Base-by-base conservation (phyloP, 345 rosid genomes). In the Toxicodendron radicans region DNA sequence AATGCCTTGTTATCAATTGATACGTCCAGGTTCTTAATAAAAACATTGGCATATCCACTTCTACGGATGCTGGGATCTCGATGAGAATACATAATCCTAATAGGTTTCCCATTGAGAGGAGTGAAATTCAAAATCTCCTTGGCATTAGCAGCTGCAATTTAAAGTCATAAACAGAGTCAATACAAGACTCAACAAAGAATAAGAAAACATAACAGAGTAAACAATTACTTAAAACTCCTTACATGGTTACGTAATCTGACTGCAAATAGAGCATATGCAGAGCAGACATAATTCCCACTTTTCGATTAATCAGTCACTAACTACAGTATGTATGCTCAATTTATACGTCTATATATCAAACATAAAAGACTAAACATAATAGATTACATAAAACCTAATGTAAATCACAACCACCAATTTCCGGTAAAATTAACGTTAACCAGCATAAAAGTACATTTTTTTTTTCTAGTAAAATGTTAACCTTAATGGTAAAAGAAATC, bases 71-170 rank as follows among this genome's bases (percentile, higher is more conserved):
- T 86, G 8, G 94, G 94, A 82, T 91, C 97, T 38, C 94, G 85
- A 64, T 89, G 85, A 30, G 92, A 91, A 66, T 77, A 85, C 97
- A 91, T 91, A 54, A 89, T 87, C 82, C 97, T 77, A 16, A 89
- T 87, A 3, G 94, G 88, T 35, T 81, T 85, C 61, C 89, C 94
- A 70, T 79, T 85, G 27, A 91, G 38, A 14, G 85, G 89, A 7
- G 89, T 75, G 74, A 86, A 91, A 79, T 89, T 91, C 38, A 91
- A 74, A 32, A 24, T 12, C 63, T 89, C 92, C 87, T 80, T 85
- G 1, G 97, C 97, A 53, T 69, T 70, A 43, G 79, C 85, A 76
- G 94, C 97, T 91, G 85, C 76, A 76, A 11, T 71, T 67, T 45
- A 38, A 14, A 79, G 56, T 11, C 63, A 64, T 3, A 71, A 62